Evolutionary conservation across 192 early-diverging fungal species (phyloP), one percentile per base, ranked within the genome.

Genomic region (Thoreauomyces humboldtii): DNA sequence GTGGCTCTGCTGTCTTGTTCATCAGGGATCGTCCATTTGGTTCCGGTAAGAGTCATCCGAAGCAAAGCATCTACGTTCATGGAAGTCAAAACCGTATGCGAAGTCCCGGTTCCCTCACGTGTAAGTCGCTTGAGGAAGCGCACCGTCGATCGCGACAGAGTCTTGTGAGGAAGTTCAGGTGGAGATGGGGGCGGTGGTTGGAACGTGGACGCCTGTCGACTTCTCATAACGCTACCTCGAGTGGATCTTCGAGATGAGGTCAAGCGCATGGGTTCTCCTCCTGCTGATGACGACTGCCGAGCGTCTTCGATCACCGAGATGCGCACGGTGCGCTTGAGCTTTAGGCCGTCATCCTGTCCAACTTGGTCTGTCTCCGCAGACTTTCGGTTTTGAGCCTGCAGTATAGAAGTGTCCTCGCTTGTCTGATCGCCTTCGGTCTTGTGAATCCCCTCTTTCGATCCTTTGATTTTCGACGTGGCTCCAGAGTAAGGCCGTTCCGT

Each of bases 91-190:
- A 19, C 44, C 19, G 53, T 14, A 9, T 51, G 47, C 6, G 36
- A 11, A 19, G 45, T 25, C 22, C 62, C 47, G 12, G 62, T 4
- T 43, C 35, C 36, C 15, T 77, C 76, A 5, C 58, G 42, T 5
- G 76, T 68, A 12, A 77, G 58, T 50, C 71, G 70, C 61, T 69
- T 77, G 1, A 77, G 43, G n/a, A 73, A 67, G 11, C 54, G 19
- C 25, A 77, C 46, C 0, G 76, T 77, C 0, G 72, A 71, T 17
- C 44, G 47, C 1, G 75, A 77, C 0, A 77, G 46, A n/a, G 48
- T 65, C n/a, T 27, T 65, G 65, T 19, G 32, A 55, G 12, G 32
- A 17, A 4, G 31, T 36, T 34, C 38, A 15, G 2, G 27, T 22
- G 50, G 50, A 15, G 6, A 27, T 27, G 27, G 50, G 25, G 19